A percentile compares a stretch with the other conserved stretches of the same genome.
Conservation (phyloP, 1,139 yeast species). For the Komagataea norvegica region DNA sequence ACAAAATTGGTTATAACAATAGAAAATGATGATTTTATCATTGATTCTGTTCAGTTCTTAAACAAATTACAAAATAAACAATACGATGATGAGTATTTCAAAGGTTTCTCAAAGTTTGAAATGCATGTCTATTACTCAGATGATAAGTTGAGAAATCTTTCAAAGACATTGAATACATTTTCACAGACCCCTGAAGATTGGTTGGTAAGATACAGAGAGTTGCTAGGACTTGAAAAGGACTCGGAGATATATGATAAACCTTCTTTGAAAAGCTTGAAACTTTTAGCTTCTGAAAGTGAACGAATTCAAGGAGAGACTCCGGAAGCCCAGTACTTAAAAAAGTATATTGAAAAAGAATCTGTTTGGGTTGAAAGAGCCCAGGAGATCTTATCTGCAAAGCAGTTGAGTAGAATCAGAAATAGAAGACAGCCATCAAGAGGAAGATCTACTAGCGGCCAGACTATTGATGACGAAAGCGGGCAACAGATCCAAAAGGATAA, state of each 20-base stretch:
- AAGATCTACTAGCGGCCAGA: too few species aligned
- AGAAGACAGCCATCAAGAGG: conserved; percentile 16
- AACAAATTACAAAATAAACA: conserved; percentile 12
- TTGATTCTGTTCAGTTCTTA: conserved; percentile 45
- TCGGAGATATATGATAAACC: conserved; percentile 34
- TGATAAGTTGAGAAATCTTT: conserved; percentile 41
- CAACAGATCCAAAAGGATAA: conserved; percentile 17
- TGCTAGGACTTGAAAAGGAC: conserved; percentile 26
- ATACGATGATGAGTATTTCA: conserved; percentile 2
- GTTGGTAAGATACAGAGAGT: conserved; percentile 42
- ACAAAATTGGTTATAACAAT: conserved; percentile 44
- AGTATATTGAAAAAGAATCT: conserved; percentile 43
- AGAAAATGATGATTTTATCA: conserved; percentile 31
- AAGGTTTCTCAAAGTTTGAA: conserved; percentile 30
- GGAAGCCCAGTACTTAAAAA: conserved; percentile 32
- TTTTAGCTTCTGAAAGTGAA: conserved; percentile 53
- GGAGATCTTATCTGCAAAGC: conserved; percentile 42
- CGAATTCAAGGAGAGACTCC: conserved; percentile 30
- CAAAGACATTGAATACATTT: conserved; percentile 34
- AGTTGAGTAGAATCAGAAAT: conserved; percentile 43
- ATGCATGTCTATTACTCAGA: conserved; percentile 48
- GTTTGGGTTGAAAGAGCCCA: conserved; percentile 57
- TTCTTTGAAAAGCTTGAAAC: conserved; percentile 41
- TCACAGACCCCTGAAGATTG: conserved; percentile 48
- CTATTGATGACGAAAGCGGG: conserved; percentile 20